A percentile compares a stretch with the other conserved stretches of the same genome.
phyloP scores from a whole-genome alignment of 1,139 yeast genomes.

The Candida anutae region DNA sequence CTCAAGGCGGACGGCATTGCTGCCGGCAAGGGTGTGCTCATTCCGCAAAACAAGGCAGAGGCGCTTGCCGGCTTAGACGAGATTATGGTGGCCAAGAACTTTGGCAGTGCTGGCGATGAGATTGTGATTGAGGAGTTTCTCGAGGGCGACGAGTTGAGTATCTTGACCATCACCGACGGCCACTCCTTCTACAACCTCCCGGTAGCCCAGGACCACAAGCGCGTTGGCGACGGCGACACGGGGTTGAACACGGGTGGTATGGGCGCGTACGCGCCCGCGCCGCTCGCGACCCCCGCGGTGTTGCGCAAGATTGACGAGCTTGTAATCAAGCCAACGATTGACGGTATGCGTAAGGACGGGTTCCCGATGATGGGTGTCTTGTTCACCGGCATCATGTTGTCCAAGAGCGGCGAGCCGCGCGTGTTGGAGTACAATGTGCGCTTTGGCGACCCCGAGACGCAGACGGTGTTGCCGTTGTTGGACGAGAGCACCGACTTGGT shows the following conservation, averaged over 20 bases:
- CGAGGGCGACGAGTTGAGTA: conserved; percentile 95
- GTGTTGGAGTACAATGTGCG: conserved; percentile 95
- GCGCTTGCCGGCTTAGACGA: conserved; percentile 78
- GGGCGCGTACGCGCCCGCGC: conserved; percentile 99
- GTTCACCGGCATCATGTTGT: conserved; percentile 94
- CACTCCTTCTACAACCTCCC: conserved; percentile 88
- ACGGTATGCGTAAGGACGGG: conserved; percentile 95
- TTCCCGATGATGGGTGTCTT: conserved; percentile 93
- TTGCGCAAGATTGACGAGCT: conserved; percentile 61
- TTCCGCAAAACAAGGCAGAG: conserved; percentile 79
- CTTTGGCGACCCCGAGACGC: conserved; percentile 99
- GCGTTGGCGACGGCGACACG: conserved; percentile 85
- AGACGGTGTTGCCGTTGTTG: conserved; percentile 85
- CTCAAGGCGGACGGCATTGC: conserved; percentile 98
- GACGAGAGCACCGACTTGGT: conserved; percentile 83
- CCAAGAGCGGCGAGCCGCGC: conserved; percentile 74
- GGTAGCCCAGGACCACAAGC: conserved; percentile 97
- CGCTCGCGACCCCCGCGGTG: conserved; percentile 69
- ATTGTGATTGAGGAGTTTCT: conserved; percentile 94
- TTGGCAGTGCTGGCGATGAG: conserved; percentile 93
- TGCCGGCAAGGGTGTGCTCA: conserved; percentile 96
- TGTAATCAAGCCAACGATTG: conserved; percentile 84
- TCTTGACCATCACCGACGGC: conserved; percentile 90
- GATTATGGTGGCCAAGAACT: conserved; percentile 83
- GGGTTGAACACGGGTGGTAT: conserved; percentile 99